Conservation (phyloP, 352 stramenopile species). For the Phytophthora capsici region DNA sequence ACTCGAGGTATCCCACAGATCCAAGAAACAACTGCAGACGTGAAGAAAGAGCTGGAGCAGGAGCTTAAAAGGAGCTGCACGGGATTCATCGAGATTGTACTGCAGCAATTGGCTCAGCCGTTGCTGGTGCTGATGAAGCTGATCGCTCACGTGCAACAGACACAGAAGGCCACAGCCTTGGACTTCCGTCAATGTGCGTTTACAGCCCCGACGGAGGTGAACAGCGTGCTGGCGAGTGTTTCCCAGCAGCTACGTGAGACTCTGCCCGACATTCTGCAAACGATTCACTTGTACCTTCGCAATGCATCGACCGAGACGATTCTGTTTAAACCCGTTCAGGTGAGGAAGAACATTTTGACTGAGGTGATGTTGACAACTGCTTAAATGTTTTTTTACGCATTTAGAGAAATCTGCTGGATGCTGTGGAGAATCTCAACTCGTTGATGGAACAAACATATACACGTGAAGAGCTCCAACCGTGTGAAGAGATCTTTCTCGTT, state of each 20-base stretch:
- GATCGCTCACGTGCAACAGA: slow-evolving; percentile 56
- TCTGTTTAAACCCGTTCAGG: slow-evolving; percentile 85
- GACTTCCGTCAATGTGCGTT: slow-evolving; percentile 60
- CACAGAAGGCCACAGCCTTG: slow-evolving; percentile 39
- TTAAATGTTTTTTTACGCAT: not conserved
- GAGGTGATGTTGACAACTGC: not conserved
- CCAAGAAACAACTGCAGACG: slow-evolving; percentile 78
- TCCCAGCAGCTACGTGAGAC: slow-evolving; percentile 46
- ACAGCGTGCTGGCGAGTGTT: slow-evolving; percentile 53
- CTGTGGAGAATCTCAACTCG: slow-evolving; percentile 64
- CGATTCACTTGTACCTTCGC: slow-evolving; percentile 78
- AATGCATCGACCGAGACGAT: slow-evolving; percentile 84
- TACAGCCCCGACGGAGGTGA: slow-evolving; percentile 45
- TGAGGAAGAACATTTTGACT: slow-evolving; percentile 20
- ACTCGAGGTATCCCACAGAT: slow-evolving; percentile 79
- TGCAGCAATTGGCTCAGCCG: slow-evolving; percentile 65
- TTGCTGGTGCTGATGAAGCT: slow-evolving; percentile 73
- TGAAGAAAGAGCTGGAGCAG: slow-evolving; percentile 81
- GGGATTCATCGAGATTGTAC: slow-evolving; percentile 75
- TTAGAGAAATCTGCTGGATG: slow-evolving; percentile 73
- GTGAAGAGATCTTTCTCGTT: slow-evolving; percentile 44
- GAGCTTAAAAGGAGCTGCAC: slow-evolving; percentile 86
- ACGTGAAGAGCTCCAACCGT: slow-evolving; percentile 48
- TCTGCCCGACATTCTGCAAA: slow-evolving; percentile 54
- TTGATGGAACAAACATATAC: slow-evolving; percentile 71